Base-by-base conservation (phyloP, 495 filamentous ascomycete species). In the Cercophora newfieldiana region DNA sequence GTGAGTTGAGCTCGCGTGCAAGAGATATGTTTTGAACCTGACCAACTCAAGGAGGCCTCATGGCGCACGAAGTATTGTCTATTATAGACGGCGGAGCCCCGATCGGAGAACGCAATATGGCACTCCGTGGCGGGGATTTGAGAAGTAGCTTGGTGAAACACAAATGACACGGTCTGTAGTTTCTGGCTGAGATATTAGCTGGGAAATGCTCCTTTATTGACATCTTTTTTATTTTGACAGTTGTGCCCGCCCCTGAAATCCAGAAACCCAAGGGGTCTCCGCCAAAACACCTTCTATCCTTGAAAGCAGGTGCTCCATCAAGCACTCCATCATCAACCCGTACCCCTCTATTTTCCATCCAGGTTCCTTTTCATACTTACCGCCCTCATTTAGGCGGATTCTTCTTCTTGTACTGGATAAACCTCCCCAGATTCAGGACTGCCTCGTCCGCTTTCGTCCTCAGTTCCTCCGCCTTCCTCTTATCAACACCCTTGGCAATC, bases 321-420 rank as follows among this genome's bases (percentile, higher is more conserved):
- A 2, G 37, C 37, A 44, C 4, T 44, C 5, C 50, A 53, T 26
- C 50, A 22, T 53, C 5, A 51, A 51, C 18, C 18, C 18, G 5
- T 51, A 4, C 30, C 30, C 30, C 30, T 12, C 12, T 33, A 44
- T 33, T 33, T 33, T 12, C 30, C 30, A 2, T 44, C 37, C 37
- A n/a, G n/a, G n/a, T n/a, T n/a, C n/a, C n/a, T n/a, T 16, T 44
- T 44, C 4, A 44, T 4, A 44, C 61, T 4, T 24, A 49, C 22
- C 18, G 3, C 24, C 8, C 53, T 66, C 24, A 66, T 16, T 60
- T 66, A 1, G 77, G 77, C 56, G 51, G 69, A 67, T 81, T 78
- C 59, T 82, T 86, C 70, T 81, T 81, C 77, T 88, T 89, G 66
- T 89, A 89, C 59, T 75, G 68, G 57, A 88, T 80, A 69, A 88